These are phyloP conservation scores for Boletus vinaceobasis DNA, from an alignment of 768 basidiomycete genomes.

Conservation along the genomic window DNA sequence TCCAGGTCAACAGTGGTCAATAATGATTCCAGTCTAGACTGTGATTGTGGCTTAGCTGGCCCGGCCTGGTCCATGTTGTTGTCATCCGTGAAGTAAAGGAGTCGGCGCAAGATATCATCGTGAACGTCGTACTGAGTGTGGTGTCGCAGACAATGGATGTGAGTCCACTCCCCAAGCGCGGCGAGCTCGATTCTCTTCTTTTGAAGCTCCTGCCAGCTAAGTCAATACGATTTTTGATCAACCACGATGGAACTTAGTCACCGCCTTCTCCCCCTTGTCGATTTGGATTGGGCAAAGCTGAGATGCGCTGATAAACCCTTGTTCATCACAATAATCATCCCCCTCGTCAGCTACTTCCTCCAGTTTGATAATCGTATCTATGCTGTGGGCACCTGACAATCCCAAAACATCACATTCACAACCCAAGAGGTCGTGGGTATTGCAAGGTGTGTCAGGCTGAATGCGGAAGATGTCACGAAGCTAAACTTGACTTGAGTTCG, in stretches of 20 bases:
- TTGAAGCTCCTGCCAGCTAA: constrained; percentile 48
- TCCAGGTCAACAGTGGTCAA: constrained; percentile 48
- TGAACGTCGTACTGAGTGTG: constrained; percentile 48
- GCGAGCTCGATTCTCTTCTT: constrained; percentile 70
- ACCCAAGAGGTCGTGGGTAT: constrained; percentile 89
- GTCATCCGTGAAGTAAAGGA: constrained; percentile 31
- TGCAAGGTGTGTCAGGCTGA: constrained; percentile 72
- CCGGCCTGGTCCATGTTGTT: constrained; percentile 11
- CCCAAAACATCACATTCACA: constrained; percentile 58
- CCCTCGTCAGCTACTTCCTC: constrained; percentile 29
- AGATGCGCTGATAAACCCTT: constrained; percentile 65
- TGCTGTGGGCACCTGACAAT: background rate
- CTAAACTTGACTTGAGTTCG: constrained; percentile 37
- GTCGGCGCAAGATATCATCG: constrained; percentile 60
- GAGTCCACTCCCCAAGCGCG: constrained; percentile 77
- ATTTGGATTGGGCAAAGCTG: constrained; percentile 48
- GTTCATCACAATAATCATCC: constrained; percentile 29
- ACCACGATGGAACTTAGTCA: constrained; percentile 28
- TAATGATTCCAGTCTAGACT: constrained; percentile 32
- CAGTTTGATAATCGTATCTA: constrained; percentile 9
- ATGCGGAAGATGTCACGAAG: constrained; percentile 92
- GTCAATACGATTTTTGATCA: background rate
- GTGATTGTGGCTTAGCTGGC: constrained; percentile 17
- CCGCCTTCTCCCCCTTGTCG: constrained; percentile 51
- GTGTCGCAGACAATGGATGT: constrained; percentile 67